phyloP scores from a whole-genome alignment of 345 rosid species.

The Euclidium syriacum region DNA sequence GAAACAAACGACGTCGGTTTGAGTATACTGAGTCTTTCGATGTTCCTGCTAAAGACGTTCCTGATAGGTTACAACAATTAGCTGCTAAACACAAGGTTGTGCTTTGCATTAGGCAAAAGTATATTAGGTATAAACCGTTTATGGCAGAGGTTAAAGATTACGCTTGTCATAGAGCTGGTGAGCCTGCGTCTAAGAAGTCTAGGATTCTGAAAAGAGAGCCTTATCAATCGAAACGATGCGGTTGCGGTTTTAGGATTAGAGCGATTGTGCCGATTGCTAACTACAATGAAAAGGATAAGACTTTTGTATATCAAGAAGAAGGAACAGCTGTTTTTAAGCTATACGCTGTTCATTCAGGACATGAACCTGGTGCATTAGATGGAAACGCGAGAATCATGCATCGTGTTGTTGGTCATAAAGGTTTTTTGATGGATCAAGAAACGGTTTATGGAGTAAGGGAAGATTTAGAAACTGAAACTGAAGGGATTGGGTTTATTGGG shows the following conservation, averaged over 20 bases:
- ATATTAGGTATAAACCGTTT: constrained; percentile 92
- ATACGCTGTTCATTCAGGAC: constrained; percentile 97
- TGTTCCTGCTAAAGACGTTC: constrained; percentile 95
- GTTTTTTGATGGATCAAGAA: constrained; percentile 72
- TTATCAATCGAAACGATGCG: constrained; percentile 92
- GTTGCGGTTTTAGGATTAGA: constrained; percentile 94
- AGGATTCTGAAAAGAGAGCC: constrained; percentile 96
- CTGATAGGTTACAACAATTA: constrained; percentile 74
- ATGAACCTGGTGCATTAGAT: constrained; percentile 94
- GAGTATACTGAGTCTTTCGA: constrained; percentile 94
- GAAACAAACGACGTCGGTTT: constrained; percentile 80
- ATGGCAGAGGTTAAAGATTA: constrained; percentile 99
- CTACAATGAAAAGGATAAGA: constrained; percentile 92
- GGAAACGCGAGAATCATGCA: constrained; percentile 99
- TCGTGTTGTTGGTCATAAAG: constrained; percentile 88
- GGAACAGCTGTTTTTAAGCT: constrained; percentile 89
- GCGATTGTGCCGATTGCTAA: constrained; percentile 94
- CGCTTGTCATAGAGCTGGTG: constrained; percentile 99
- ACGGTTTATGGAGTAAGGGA: constrained; percentile 79
- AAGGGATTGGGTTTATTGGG: constrained; percentile 56
- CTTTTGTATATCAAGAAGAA: constrained; percentile 93
- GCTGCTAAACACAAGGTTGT: constrained; percentile 97
- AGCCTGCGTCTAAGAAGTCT: constrained; percentile 81
- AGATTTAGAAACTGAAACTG: constrained; percentile 61
- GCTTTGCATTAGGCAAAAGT: constrained; percentile 96